Base-by-base conservation (phyloP, 345 rosid genomes). In the Aegle marmelos region DNA sequence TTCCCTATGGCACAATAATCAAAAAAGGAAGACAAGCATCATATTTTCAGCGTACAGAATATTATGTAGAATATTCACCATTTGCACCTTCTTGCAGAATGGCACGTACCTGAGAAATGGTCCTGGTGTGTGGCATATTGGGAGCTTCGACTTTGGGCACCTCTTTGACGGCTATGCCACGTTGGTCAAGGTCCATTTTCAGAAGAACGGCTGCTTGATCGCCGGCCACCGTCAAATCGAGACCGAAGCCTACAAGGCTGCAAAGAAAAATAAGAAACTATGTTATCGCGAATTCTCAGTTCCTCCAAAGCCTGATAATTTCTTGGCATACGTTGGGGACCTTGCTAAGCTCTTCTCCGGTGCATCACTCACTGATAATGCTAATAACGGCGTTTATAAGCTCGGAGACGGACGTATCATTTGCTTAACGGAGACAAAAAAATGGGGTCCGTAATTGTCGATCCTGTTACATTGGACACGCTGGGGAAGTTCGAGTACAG, bases 241-340 rank as follows among this genome's bases (percentile, higher is more conserved):
- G 80, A 92, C 99, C n/a, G 92, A 87, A 5, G 97, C 99, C 9
- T 95, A 92, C 76, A 91, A 91, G 79, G 97, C 98, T 6, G 98
- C 97, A 21, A 92, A 81, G 80, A 87, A 83, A 79, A 92, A 86
- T 81, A 88, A 86, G 11, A 90, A 82, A 73, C 60, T 95, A 9
- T 95, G 98, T 71, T 93, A 86, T 89, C 89, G 98, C 2, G 99
- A 93, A 70, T 95, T 95, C 91, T 95, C 99, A 1, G 99, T 92
- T 75, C 89, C 80, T 1, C 99, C 99, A 5, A 92, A 83, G 62
- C 10, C 85, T 0, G 89, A 79, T 45, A 92, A 82, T 81, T 93
- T 88, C 85, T 78, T 95, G 28, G 75, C 94, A 31, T 90, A 93
- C 11, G 78, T 93, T 5, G 93, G 97, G 2, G 94, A 90, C 9